These are phyloP conservation scores for Neoboletus brunneissimus DNA, from an alignment of 768 basidiomycete genomes.

Conservation along the genomic window DNA sequence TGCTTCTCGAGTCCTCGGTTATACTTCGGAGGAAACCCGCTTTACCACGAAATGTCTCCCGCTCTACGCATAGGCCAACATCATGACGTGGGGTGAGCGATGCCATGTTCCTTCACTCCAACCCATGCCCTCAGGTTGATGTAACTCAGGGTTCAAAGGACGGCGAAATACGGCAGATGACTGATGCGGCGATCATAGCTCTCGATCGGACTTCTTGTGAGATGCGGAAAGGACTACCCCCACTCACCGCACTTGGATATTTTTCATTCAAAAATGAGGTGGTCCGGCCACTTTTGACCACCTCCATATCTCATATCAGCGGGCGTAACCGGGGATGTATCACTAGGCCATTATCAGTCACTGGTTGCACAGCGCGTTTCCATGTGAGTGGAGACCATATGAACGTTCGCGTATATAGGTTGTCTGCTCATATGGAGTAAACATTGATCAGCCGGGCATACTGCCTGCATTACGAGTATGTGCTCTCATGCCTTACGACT, in stretches of 20 bases:
- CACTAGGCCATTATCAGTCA: conserved; percentile 1
- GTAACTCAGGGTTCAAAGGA: conserved; percentile 13
- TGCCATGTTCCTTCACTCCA: background rate
- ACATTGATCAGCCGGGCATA: conserved; percentile 3
- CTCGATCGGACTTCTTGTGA: conserved; percentile 20
- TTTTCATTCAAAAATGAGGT: conserved; percentile 25
- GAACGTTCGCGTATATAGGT: background rate
- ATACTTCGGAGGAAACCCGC: background rate
- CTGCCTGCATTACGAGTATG: background rate
- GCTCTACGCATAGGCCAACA: background rate
- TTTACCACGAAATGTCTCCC: background rate
- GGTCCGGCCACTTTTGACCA: conserved; percentile 7
- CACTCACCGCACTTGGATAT: conserved; percentile 19
- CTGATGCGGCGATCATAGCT: conserved; percentile 24
- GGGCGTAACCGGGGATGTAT: conserved; percentile 8
- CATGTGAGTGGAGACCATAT: conserved; percentile 5
- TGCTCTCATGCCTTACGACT: background rate
- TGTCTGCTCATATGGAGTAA: conserved; percentile 9
- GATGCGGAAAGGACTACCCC: conserved; percentile 5
- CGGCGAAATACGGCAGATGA: conserved; percentile 12
- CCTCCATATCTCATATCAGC: conserved; percentile 15
- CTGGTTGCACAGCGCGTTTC: conserved; percentile 9
- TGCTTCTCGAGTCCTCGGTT: conserved; percentile 7
- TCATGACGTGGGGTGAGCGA: background rate
- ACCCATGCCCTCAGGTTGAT: conserved; percentile 6